Percentiles rank a stretch among this genome's conserved stretches.
phyloP scores from a whole-genome alignment of 148 eudicot genomes.

The Rhododendron kiyosumense region DNA sequence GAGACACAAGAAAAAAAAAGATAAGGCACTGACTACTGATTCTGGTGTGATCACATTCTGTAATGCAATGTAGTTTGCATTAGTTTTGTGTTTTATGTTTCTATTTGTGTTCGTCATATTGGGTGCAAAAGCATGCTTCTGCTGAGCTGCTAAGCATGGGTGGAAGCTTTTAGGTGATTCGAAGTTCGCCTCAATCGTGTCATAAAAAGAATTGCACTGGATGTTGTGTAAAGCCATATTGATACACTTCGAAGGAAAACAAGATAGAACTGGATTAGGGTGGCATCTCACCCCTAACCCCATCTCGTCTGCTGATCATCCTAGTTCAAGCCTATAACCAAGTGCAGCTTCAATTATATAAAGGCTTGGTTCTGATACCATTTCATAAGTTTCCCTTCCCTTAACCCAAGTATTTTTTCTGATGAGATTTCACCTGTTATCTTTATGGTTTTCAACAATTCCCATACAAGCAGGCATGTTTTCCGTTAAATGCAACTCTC shows the following conservation, averaged over 20 bases:
- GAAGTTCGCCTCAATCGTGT: not conserved
- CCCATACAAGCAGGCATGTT: not conserved
- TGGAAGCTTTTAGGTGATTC: not conserved
- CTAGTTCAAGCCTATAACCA: not conserved
- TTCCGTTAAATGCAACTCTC: not conserved
- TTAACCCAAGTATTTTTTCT: not conserved
- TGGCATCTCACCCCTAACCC: not conserved
- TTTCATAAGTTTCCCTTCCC: not conserved
- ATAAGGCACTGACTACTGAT: not conserved
- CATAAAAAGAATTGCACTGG: not conserved
- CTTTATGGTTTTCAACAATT: not conserved
- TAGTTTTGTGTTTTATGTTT: not conserved
- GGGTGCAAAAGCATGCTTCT: not conserved
- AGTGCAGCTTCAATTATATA: not conserved
- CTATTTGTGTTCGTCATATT: not conserved
- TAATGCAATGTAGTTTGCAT: not conserved
- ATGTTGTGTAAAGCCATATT: not conserved
- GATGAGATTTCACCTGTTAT: not conserved
- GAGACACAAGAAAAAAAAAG: not conserved
- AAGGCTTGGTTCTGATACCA: not conserved
- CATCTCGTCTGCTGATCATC: not conserved
- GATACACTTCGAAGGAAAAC: not conserved
- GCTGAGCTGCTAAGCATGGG: not conserved
- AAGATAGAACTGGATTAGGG: not conserved
- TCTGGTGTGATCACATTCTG: not conserved